Conservation (phyloP, 2,329 filamentous ascomycete species). For the Arthrobotrys iridis region DNA sequence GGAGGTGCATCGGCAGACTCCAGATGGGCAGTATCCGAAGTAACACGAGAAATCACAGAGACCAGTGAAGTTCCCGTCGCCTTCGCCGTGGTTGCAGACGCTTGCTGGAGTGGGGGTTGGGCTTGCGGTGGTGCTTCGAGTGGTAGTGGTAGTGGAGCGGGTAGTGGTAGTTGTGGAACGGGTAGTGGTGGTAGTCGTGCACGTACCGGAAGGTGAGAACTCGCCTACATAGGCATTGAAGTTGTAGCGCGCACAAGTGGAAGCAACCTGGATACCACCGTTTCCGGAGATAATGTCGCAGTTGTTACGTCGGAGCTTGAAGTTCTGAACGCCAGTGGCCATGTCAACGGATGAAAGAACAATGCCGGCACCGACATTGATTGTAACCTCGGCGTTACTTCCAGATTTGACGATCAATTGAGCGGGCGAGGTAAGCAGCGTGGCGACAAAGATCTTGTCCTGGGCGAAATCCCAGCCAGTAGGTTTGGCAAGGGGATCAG, state of each 20-base stretch:
- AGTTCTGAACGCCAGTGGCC: conserved; percentile 59
- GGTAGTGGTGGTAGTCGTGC: conserved; percentile 51
- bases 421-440: conserved; percentile 59
- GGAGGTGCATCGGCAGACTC: conserved; percentile 56
- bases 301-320: conserved; percentile 58
- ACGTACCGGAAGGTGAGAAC: conserved; percentile 45
- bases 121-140: conserved; percentile 31
- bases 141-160: conserved; percentile 1
- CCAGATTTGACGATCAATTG: conserved; percentile 59
- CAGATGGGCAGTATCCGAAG: conserved; percentile 57
- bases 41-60: conserved; percentile 60
- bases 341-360: conserved; percentile 59
- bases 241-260: conserved; percentile 59
- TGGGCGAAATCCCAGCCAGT: conserved; percentile 55
- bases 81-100: conserved; percentile 56
- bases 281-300: conserved; percentile 54
- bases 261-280: conserved; percentile 57
- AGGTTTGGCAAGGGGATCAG: conserved; percentile 56
- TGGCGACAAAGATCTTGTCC: conserved; percentile 59
- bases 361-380: conserved; percentile 60
- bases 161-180: conserved; percentile 31
- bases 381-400: conserved; percentile 53
- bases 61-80: conserved; percentile 60
- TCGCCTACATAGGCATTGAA: conserved; percentile 60
- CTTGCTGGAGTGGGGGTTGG: conserved; percentile 46